Percentiles rank a stretch among this genome's conserved stretches.
Evolutionary conservation across 345 rosid genomes (phyloP).

Genomic region (Odontarrhena argentea): DNA sequence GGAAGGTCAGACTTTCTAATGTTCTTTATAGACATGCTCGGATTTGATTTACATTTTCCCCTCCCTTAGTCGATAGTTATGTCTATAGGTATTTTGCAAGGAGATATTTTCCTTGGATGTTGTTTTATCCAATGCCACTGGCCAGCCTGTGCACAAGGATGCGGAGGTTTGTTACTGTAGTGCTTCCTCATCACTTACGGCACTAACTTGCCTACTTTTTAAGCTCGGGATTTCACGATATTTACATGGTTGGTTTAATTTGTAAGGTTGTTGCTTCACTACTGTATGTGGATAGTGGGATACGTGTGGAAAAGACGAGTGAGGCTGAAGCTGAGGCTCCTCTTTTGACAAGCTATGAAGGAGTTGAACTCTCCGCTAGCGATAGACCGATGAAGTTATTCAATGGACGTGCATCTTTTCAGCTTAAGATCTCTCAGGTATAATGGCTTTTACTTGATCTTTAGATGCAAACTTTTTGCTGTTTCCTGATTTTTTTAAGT

Average conservation of each 20-base stretch:
- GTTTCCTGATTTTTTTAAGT: constrained; percentile 2
- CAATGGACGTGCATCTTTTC: constrained; percentile 65
- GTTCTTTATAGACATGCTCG: background rate
- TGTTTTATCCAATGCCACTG: constrained; percentile 59
- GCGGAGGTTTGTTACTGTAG: constrained; percentile 51
- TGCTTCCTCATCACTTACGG: constrained; percentile 20
- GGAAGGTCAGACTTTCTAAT: constrained; percentile 62
- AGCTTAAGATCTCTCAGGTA: constrained; percentile 83
- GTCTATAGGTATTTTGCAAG: constrained; percentile 62
- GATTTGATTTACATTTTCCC: background rate
- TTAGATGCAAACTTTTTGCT: background rate
- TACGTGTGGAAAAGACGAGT: constrained; percentile 57
- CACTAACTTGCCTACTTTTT: constrained; percentile 5
- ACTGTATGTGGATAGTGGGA: constrained; percentile 59
- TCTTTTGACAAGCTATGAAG: constrained; percentile 67
- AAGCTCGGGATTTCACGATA: constrained; percentile 1
- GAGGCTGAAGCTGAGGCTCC: constrained; percentile 71
- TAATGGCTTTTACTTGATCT: background rate
- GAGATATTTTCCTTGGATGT: constrained; percentile 76
- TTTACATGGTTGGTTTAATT: constrained; percentile 15
- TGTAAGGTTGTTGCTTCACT: constrained; percentile 68
- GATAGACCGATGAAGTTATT: constrained; percentile 58
- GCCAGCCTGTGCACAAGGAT: constrained; percentile 55
- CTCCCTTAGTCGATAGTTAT: background rate
- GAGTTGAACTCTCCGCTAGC: constrained; percentile 60